These are phyloP conservation scores for Eucalyptus erythrocorys DNA, from an alignment of 345 rosid species.

Conservation along the genomic window DNA sequence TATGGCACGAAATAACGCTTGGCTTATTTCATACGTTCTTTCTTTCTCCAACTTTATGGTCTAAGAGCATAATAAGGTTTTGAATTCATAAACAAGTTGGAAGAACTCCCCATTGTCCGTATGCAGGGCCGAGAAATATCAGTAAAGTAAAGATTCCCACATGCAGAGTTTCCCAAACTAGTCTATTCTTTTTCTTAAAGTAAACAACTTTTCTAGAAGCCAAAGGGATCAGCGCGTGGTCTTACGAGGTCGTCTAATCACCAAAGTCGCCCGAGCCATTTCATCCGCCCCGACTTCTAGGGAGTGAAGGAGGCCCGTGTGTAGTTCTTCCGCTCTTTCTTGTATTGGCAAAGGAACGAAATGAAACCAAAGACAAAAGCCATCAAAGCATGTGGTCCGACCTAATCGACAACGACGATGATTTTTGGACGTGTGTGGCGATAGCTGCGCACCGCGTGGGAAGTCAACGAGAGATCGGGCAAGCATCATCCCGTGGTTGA, in stretches of 20 bases:
- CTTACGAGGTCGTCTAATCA: not conserved
- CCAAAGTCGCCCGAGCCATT: not conserved
- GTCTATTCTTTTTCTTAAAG: not conserved
- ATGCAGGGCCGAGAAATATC: not conserved
- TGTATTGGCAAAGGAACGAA: not conserved
- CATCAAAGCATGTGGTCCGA: not conserved
- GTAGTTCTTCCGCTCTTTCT: not conserved
- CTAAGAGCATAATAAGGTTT: not conserved
- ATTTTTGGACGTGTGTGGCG: not conserved
- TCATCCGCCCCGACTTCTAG: not conserved
- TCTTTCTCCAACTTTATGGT: not conserved
- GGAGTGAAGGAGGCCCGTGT: not conserved
- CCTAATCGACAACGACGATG: not conserved
- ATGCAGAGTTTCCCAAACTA: not conserved
- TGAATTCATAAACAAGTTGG: not conserved
- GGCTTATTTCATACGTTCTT: not conserved
- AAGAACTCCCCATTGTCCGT: not conserved
- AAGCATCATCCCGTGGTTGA: not conserved
- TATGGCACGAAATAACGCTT: not conserved
- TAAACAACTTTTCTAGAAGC: not conserved
- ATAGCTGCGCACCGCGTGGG: not conserved
- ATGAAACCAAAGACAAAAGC: not conserved
- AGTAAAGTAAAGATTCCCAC: not conserved
- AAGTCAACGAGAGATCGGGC: not conserved
- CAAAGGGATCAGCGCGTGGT: not conserved